These are phyloP conservation scores for Pseudopithomyces chartarum DNA, from an alignment of 2,329 filamentous ascomycete species.

Conservation along the genomic window DNA sequence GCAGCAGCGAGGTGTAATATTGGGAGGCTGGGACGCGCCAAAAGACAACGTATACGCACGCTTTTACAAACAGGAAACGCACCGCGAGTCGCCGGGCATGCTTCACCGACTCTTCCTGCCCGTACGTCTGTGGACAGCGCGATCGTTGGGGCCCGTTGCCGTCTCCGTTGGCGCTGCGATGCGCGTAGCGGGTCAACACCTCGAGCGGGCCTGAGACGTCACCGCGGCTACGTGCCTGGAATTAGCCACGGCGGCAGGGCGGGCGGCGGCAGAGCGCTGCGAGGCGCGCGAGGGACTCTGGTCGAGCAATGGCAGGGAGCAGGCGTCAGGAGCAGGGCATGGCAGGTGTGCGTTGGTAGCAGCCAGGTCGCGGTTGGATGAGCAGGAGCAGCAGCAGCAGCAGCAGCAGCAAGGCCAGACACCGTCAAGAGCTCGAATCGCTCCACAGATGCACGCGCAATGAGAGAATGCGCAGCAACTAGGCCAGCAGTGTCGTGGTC, in stretches of 20 bases:
- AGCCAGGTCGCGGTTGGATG: background rate
- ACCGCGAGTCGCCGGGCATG: constrained; percentile 20
- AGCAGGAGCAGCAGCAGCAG: background rate
- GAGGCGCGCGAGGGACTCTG: background rate
- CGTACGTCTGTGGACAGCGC: constrained; percentile 3
- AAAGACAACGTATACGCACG: constrained; percentile 12
- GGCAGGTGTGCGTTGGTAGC: constrained; percentile 2
- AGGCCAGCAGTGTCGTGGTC: constrained; percentile 3
- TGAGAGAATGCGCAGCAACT: constrained; percentile 5
- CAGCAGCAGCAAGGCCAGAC: background rate
- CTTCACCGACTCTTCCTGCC: constrained; percentile 18
- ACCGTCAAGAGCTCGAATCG: background rate
- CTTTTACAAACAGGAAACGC: constrained; percentile 20
- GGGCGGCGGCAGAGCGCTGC: constrained; percentile 6
- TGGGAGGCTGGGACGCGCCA: constrained; percentile 20
- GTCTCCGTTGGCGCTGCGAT: constrained; percentile 5
- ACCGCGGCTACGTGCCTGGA: constrained; percentile 8
- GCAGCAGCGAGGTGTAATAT: constrained; percentile 10
- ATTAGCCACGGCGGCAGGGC: constrained; percentile 16
- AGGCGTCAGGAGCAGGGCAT: constrained; percentile 10
- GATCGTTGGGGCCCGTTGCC: constrained; percentile 5
- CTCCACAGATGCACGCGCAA: constrained; percentile 3
- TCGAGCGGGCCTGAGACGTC: constrained; percentile 9
- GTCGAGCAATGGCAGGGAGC: constrained; percentile 8
- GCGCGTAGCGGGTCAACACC: constrained; percentile 10